Percentiles rank a stretch among this genome's conserved stretches.
phyloP scores from a whole-genome alignment of 179 eudicot genomes.

The Drosera spatulata region DNA sequence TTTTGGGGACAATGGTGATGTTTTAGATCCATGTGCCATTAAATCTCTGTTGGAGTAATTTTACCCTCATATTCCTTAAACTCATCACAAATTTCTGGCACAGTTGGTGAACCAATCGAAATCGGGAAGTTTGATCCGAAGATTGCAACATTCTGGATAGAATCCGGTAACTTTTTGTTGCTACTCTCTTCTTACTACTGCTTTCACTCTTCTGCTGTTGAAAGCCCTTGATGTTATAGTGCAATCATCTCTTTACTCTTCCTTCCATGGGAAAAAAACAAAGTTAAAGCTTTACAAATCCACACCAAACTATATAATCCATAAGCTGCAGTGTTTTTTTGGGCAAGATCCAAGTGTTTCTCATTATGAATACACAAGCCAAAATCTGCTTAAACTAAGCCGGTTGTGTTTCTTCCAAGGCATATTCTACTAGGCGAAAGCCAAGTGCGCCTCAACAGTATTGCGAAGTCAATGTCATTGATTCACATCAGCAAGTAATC shows the following conservation, averaged over 20 bases:
- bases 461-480: background rate
- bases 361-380: no score
- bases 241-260: background rate
- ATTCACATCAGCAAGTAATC: no score
- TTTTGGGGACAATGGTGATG: constrained; percentile 88
- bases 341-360: no score
- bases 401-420: background rate
- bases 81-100: background rate
- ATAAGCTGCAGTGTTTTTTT: no score
- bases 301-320: no score
- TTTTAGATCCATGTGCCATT: background rate
- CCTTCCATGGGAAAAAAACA: no score
- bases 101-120: constrained; percentile 93
- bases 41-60: background rate
- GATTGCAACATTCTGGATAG: constrained; percentile 95
- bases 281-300: no score
- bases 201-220: background rate
- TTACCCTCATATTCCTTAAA: background rate
- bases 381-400: no score
- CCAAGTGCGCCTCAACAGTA: background rate
- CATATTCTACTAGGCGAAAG: background rate
- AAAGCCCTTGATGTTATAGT: background rate
- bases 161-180: constrained; percentile 42
- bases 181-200: background rate
- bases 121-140: constrained; percentile 93